These are phyloP conservation scores for Blastobotrys serpentis DNA, from an alignment of 1,139 yeast species.

Conservation along the genomic window DNA sequence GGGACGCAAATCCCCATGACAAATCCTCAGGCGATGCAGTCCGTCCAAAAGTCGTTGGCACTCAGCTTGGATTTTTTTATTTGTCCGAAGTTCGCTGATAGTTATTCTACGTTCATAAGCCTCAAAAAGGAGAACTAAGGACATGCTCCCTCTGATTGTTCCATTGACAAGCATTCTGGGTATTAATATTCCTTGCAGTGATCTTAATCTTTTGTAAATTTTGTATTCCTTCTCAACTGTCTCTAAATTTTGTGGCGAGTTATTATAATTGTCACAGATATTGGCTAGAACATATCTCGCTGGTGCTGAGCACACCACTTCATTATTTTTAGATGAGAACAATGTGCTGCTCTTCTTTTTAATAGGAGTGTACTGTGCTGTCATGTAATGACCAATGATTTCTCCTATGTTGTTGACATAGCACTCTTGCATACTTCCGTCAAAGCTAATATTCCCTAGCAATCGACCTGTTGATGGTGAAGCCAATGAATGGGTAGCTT, in stretches of 20 bases:
- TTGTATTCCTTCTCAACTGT: conserved; percentile 5
- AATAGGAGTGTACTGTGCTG: background rate
- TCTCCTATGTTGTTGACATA: conserved; percentile 4
- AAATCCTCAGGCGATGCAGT: conserved; percentile 3
- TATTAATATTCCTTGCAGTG: conserved; percentile 6
- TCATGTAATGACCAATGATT: conserved; percentile 3
- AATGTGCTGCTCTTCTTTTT: background rate
- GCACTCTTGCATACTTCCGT: background rate
- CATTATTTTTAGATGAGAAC: background rate
- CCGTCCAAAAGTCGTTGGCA: background rate
- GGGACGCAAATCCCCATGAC: conserved; percentile 1
- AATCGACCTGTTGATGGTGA: background rate
- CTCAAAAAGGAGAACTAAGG: background rate
- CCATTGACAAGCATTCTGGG: background rate
- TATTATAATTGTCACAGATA: background rate
- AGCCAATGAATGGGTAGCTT: background rate
- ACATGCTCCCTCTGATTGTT: background rate
- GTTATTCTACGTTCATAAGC: background rate
- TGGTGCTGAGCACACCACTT: too few relatives aligned
- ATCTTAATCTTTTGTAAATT: background rate
- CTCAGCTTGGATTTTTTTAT: background rate
- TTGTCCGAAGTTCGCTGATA: background rate
- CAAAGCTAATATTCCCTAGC: background rate
- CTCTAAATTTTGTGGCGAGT: background rate
- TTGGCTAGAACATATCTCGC: conserved; percentile 4